Conservation (phyloP, 2,329 filamentous ascomycete genomes). For the Cordyceps cateniannulata region DNA sequence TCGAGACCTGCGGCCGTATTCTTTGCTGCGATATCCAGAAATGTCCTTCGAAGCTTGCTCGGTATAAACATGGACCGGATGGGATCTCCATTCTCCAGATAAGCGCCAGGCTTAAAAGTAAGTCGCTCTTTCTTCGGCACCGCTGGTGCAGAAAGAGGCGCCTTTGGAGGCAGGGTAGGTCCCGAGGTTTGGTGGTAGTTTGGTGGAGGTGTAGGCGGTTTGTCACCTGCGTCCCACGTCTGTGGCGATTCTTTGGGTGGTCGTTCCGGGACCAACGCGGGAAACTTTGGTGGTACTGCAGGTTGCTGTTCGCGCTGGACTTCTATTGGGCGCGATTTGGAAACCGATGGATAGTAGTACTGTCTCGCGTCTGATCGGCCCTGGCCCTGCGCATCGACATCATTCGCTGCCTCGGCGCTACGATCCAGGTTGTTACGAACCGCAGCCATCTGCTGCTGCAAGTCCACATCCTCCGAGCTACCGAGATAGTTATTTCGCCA, state of each 20-base stretch:
- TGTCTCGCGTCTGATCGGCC: conserved; percentile 21
- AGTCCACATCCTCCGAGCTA: conserved; percentile 34
- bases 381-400: conserved; percentile 14
- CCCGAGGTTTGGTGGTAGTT: conserved; percentile 8
- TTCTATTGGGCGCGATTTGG: conserved; percentile 41
- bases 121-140: conserved; percentile 50
- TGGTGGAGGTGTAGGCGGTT: conserved; percentile 10
- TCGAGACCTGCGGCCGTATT: conserved; percentile 83
- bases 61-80: conserved; percentile 87
- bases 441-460: conserved; percentile 47
- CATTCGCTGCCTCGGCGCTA: conserved; percentile 20
- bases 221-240: not conserved
- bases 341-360: conserved; percentile 54
- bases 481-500: not conserved
- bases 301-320: conserved; percentile 29
- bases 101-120: conserved; percentile 68
- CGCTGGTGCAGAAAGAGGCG: conserved; percentile 16
- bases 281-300: conserved; percentile 19
- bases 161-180: conserved; percentile 3
- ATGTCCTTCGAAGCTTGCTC: conserved; percentile 62
- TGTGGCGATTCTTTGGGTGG: conserved; percentile 25
- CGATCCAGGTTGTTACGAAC: conserved; percentile 42
- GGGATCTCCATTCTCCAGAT: conserved; percentile 81
- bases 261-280: conserved; percentile 21
- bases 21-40: conserved; percentile 63